Conservation (phyloP, 768 basidiomycete species). For the Phaffia australis region DNA sequence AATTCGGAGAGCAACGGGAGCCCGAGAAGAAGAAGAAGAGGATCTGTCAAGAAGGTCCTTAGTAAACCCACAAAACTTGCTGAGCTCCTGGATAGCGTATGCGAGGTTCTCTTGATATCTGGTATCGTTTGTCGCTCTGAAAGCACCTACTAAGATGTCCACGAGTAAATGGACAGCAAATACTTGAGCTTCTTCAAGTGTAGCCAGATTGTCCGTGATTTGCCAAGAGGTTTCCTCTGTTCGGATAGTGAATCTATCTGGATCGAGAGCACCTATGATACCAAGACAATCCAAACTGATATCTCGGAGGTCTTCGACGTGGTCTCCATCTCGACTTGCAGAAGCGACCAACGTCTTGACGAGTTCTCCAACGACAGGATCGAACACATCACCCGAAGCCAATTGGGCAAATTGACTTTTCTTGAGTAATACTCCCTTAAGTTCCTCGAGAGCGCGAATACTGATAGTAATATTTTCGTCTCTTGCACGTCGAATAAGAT, state of each 20-base stretch:
- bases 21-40: constrained; percentile 29
- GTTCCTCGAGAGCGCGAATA: constrained; percentile 60
- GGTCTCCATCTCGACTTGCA: constrained; percentile 68
- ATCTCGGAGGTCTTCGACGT: constrained; percentile 53
- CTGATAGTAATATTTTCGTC: constrained; percentile 75
- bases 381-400: constrained; percentile 76
- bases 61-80: constrained; percentile 76
- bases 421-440: constrained; percentile 52
- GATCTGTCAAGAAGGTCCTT: constrained; percentile 53
- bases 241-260: constrained; percentile 68
- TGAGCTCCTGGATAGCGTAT: constrained; percentile 80
- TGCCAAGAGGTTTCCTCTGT: constrained; percentile 2
- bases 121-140: constrained; percentile 87
- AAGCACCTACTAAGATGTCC: constrained; percentile 76
- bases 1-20: constrained; percentile 52
- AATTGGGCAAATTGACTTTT: constrained; percentile 37
- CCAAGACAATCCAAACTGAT: constrained; percentile 84
- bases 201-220: constrained; percentile 56
- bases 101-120: constrained; percentile 80
- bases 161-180: constrained; percentile 81
- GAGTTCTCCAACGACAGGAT: constrained; percentile 59
- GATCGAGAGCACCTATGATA: constrained; percentile 83
- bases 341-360: constrained; percentile 56
- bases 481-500: constrained; percentile 59
- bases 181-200: constrained; percentile 48